Percentiles rank a stretch among this genome's conserved stretches.
Conservation (phyloP, 176 grass and related monocot species). For the Juncus effusus region DNA sequence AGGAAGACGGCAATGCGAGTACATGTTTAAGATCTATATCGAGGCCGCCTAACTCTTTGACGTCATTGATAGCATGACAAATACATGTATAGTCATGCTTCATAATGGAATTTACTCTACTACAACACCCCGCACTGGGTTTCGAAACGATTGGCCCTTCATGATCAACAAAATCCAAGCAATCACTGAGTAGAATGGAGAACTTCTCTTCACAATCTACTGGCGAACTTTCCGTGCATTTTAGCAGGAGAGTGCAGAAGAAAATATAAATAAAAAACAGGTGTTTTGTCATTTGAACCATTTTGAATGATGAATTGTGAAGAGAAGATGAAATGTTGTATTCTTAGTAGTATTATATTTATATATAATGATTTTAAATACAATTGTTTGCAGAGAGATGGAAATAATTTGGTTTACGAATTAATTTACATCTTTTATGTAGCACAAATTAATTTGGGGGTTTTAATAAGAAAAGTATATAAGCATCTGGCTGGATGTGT, state of each 20-base stretch:
- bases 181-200: constrained; percentile 9
- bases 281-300: constrained; percentile 1
- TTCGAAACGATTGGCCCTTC: background rate
- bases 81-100: constrained; percentile 2
- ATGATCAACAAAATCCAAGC: constrained; percentile 13
- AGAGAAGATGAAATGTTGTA: too few species aligned
- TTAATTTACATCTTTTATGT: too few species aligned
- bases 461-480: too few species aligned
- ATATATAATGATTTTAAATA: too few species aligned
- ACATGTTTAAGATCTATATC: constrained; percentile 9
- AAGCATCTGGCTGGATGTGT: too few species aligned
- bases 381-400: too few species aligned
- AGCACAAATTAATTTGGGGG: too few species aligned
- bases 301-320: constrained; percentile 1
- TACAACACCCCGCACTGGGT: background rate
- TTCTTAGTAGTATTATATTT: too few species aligned
- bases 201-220: constrained; percentile 1
- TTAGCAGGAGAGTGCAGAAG: background rate
- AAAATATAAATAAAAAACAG: constrained; percentile 4
- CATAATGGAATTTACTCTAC: background rate
- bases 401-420: too few species aligned
- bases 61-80: constrained; percentile 13
- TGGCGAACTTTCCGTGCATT: background rate
- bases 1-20: background rate
- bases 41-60: background rate